Conservation (phyloP, 2,329 filamentous ascomycete species). For the Monosporascus ibericus region DNA sequence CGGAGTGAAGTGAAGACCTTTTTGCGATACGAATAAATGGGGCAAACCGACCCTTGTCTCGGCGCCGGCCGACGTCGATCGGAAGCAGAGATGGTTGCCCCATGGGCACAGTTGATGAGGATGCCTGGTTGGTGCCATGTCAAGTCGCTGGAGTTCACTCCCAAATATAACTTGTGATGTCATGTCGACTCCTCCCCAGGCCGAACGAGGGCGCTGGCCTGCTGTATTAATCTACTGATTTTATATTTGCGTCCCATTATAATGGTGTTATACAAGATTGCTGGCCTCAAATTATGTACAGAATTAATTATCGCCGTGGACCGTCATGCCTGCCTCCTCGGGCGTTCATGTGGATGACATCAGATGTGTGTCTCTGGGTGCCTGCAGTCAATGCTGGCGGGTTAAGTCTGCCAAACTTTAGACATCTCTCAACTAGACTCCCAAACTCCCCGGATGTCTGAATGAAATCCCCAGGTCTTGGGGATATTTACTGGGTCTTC, state of each 20-base stretch:
- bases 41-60: too few relatives aligned
- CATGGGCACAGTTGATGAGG: too few relatives aligned
- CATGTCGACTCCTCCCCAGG: background rate
- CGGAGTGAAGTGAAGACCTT: conserved; percentile 26
- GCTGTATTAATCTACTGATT: conserved; percentile 11
- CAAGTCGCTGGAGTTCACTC: too few relatives aligned
- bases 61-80: too few relatives aligned
- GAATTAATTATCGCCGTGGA: conserved; percentile 13
- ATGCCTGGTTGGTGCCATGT: too few relatives aligned
- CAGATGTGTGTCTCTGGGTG: conserved; percentile 8
- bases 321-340: conserved; percentile 6
- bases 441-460: background rate
- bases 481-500: conserved; percentile 56
- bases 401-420: background rate
- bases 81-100: too few relatives aligned
- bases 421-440: background rate
- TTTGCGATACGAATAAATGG: too few relatives aligned
- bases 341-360: conserved; percentile 3
- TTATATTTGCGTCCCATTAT: conserved; percentile 10
- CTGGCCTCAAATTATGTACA: conserved; percentile 15
- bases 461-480: background rate
- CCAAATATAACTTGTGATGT: background rate
- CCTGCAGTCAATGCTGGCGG: background rate
- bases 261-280: conserved; percentile 15
- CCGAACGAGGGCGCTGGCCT: background rate